Evolutionary conservation across 805 yeast genomes (phyloP).

Genomic region (Wickerhamomyces queroliae): DNA sequence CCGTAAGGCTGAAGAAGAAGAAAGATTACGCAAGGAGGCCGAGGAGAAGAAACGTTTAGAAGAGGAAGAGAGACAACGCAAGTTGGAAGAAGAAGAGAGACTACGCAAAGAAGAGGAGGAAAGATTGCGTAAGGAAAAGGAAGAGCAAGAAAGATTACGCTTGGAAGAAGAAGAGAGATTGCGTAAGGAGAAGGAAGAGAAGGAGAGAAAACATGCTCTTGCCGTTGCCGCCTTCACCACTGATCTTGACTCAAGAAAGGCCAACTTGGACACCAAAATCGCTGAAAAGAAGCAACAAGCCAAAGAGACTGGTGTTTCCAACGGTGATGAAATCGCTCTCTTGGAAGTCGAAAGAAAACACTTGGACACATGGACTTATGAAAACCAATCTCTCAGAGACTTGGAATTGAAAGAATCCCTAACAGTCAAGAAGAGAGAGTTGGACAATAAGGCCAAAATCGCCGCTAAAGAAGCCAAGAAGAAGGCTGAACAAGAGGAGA

Average conservation of each 20-base stretch:
- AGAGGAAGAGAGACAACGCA: slow-evolving; percentile 10
- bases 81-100: slow-evolving; percentile 8
- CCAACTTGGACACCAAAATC: not conserved
- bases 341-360: not conserved
- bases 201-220: slow-evolving; percentile 4
- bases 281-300: not conserved
- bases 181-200: slow-evolving; percentile 7
- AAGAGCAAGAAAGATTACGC: slow-evolving; percentile 2
- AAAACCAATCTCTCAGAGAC: not conserved
- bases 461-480: slow-evolving; percentile 6
- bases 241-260: not conserved
- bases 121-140: slow-evolving; percentile 4
- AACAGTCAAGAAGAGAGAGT: not conserved
- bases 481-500: slow-evolving; percentile 13
- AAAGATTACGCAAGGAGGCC: slow-evolving; percentile 41
- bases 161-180: slow-evolving; percentile 4
- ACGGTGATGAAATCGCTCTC: not conserved
- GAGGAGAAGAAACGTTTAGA: slow-evolving; percentile 1
- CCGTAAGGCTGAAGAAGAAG: slow-evolving; percentile 85
- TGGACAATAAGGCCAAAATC: slow-evolving; percentile 1
- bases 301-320: not conserved
- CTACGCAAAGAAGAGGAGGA: slow-evolving; percentile 3
- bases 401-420: not conserved
- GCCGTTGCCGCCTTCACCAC: not conserved
- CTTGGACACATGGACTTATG: not conserved